Conservation (phyloP, 768 basidiomycete species). For the Coprinopsis sp. region DNA sequence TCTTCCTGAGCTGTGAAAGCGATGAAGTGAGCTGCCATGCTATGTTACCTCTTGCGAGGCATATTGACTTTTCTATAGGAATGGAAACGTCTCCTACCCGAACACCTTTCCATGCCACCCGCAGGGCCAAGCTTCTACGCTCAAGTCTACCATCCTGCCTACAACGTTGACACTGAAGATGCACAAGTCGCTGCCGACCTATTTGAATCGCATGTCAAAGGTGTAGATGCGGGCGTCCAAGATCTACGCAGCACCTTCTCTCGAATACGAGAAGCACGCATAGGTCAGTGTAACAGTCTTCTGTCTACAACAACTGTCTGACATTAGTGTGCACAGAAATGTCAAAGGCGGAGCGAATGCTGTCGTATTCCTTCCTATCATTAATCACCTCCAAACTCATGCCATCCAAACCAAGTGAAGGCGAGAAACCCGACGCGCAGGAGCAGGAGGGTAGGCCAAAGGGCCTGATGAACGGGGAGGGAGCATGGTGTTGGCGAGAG, state of each 20-base stretch:
- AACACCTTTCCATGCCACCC: constrained; percentile 54
- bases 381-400: constrained; percentile 68
- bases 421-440: constrained; percentile 36
- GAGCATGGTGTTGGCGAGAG: constrained; percentile 88
- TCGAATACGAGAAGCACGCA: constrained; percentile 57
- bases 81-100: constrained; percentile 61
- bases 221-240: constrained; percentile 66
- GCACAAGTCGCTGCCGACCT: constrained; percentile 51
- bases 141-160: constrained; percentile 78
- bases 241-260: constrained; percentile 59
- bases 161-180: constrained; percentile 76
- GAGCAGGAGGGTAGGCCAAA: constrained; percentile 24
- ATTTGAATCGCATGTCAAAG: constrained; percentile 63
- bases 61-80: constrained; percentile 41
- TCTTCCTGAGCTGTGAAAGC: constrained; percentile 74
- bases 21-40: constrained; percentile 51
- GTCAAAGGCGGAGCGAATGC: constrained; percentile 68
- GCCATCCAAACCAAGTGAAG: constrained; percentile 45
- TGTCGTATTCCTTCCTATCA: constrained; percentile 71
- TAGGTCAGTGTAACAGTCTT: constrained; percentile 40
- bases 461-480: constrained; percentile 62
- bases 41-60: background rate
- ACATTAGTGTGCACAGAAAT: constrained; percentile 46
- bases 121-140: constrained; percentile 77
- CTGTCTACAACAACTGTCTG: background rate